Conservation (phyloP, 257 asterid species). For the Scutellaria galericulata region DNA sequence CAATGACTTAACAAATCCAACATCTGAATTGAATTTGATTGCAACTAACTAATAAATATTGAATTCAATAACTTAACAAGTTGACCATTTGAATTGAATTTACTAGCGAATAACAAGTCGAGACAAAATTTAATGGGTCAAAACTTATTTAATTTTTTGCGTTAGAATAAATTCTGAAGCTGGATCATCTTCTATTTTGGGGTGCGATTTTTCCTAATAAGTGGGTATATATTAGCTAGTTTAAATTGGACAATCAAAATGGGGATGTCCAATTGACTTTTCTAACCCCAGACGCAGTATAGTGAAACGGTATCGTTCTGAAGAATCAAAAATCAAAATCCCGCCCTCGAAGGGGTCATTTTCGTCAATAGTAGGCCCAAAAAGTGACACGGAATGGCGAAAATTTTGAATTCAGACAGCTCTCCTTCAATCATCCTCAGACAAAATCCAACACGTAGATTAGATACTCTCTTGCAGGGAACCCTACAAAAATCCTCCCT, state of each 20-base stretch:
- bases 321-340: slow-evolving; percentile 17
- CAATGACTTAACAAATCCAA: too few species aligned
- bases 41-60: too few species aligned
- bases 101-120: too few species aligned
- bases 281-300: background rate
- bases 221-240: background rate
- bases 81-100: too few species aligned
- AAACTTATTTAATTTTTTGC: background rate
- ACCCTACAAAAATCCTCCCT: slow-evolving; percentile 21
- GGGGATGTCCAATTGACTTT: background rate
- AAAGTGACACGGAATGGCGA: background rate
- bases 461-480: background rate
- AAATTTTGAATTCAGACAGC: slow-evolving; percentile 44
- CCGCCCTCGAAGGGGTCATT: slow-evolving; percentile 40
- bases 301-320: background rate
- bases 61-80: too few species aligned
- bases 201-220: background rate
- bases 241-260: background rate
- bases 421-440: slow-evolving; percentile 30
- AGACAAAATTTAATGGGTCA: too few species aligned
- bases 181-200: slow-evolving; percentile 17
- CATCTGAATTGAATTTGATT: too few species aligned
- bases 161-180: background rate
- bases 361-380: slow-evolving; percentile 35
- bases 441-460: slow-evolving; percentile 38